phyloP scores from a whole-genome alignment of 2,329 filamentous ascomycete species.

The Colletotrichum gloeosporioides region DNA sequence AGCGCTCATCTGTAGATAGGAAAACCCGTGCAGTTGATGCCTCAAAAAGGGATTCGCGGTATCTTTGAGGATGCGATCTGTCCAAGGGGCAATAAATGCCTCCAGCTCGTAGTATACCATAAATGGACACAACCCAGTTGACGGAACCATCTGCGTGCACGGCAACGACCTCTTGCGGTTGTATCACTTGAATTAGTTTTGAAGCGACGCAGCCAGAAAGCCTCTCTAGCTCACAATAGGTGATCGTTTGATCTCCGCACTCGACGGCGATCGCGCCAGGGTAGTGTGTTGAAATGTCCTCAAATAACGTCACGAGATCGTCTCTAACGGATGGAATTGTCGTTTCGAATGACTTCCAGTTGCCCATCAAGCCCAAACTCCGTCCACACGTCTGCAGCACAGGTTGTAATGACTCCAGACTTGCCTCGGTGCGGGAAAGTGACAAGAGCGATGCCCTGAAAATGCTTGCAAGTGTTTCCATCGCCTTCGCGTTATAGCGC shows the following conservation, averaged over 20 bases:
- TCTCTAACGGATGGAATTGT: neutral
- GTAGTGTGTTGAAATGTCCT: neutral
- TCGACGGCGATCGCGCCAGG: neutral
- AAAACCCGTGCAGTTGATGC: slow-evolving; percentile 29
- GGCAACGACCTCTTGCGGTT: slow-evolving; percentile 32
- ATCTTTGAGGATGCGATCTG: slow-evolving; percentile 22
- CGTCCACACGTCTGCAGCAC: neutral
- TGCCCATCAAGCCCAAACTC: neutral
- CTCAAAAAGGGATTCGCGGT: slow-evolving; percentile 27
- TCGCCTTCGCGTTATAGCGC: neutral
- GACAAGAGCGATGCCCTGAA: neutral
- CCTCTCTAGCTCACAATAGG: neutral
- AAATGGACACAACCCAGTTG: slow-evolving; percentile 40
- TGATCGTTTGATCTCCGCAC: neutral
- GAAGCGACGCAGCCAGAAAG: neutral
- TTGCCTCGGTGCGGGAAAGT: neutral
- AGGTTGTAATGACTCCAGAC: neutral
- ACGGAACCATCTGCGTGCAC: slow-evolving; percentile 36
- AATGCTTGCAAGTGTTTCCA: neutral
- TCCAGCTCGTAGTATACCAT: slow-evolving; percentile 35
- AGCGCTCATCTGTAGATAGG: slow-evolving; percentile 20
- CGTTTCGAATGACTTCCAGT: neutral
- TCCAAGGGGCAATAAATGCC: slow-evolving; percentile 36
- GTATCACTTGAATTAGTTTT: slow-evolving; percentile 1
- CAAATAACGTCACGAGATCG: neutral